Evolutionary conservation across 192 early-diverging fungal genomes (phyloP).

Genomic region (Entomortierella lignicola): DNA sequence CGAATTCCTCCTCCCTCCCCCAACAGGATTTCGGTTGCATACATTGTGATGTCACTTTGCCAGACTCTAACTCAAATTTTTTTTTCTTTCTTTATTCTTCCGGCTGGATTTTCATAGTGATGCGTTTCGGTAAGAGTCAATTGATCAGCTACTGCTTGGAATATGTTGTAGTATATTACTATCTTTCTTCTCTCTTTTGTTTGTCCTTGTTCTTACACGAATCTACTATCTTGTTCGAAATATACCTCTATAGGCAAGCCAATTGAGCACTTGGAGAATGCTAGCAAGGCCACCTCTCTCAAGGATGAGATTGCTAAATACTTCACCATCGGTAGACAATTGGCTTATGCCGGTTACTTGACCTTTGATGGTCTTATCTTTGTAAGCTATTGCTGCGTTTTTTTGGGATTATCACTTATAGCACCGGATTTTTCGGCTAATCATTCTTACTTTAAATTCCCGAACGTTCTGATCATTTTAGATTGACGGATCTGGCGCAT

Average conservation of each 20-base stretch:
- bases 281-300: constrained; percentile 62
- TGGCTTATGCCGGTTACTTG: constrained; percentile 72
- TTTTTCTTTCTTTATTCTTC: background rate
- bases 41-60: background rate
- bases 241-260: constrained; percentile 58
- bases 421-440: background rate
- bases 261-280: constrained; percentile 71
- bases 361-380: constrained; percentile 70
- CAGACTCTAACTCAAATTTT: background rate
- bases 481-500: constrained; percentile 69
- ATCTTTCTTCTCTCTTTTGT: too few relatives aligned
- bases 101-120: constrained; percentile 68
- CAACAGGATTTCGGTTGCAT: background rate
- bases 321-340: constrained; percentile 66
- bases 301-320: constrained; percentile 71
- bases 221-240: background rate
- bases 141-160: constrained; percentile 7
- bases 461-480: constrained; percentile 9
- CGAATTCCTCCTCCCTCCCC: background rate
- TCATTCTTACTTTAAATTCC: background rate
- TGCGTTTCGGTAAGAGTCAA: constrained; percentile 65
- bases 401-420: too few relatives aligned
- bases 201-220: too few relatives aligned
- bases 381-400: constrained; percentile 54
- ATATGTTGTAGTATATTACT: too few relatives aligned